Conservation (phyloP, 805 yeast genomes). For the Lachancea fermentati region DNA sequence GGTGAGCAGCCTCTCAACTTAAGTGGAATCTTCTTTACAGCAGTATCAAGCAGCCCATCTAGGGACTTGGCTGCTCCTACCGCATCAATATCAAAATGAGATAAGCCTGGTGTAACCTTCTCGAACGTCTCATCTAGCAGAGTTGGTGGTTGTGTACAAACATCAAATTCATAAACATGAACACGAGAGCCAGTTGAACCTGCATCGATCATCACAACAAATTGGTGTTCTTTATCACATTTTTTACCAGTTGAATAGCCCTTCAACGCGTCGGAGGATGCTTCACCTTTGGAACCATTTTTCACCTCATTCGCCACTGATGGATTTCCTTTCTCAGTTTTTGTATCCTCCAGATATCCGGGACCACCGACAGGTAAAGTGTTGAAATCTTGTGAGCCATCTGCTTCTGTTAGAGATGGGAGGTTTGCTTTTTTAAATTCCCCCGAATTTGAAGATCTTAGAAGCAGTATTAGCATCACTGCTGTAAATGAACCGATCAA, state of each 20-base stretch:
- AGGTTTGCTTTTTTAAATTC: constrained; percentile 14
- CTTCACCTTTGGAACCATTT: constrained; percentile 26
- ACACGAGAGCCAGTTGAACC: constrained; percentile 97
- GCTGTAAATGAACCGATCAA: constrained; percentile 46
- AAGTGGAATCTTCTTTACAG: constrained; percentile 72
- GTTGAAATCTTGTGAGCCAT: constrained; percentile 15
- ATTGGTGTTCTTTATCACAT: constrained; percentile 49
- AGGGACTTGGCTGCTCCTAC: constrained; percentile 84
- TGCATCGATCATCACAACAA: constrained; percentile 93
- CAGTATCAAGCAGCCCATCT: constrained; percentile 73
- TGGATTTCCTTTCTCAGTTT: constrained; percentile 19
- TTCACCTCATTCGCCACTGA: constrained; percentile 26
- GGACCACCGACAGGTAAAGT: constrained; percentile 21
- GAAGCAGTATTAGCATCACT: constrained; percentile 44
- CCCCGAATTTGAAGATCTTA: constrained; percentile 39
- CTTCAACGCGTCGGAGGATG: constrained; percentile 9
- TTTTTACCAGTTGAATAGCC: constrained; percentile 13
- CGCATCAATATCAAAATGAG: constrained; percentile 75
- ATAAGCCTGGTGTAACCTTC: constrained; percentile 89
- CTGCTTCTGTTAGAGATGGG: constrained; percentile 7
- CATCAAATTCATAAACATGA: constrained; percentile 87
- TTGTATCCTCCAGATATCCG: constrained; percentile 22
- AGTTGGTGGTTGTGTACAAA: constrained; percentile 78
- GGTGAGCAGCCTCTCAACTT: constrained; percentile 78
- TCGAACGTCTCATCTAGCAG: constrained; percentile 75